Conservation (phyloP, 2,329 filamentous ascomycete species). For the Aspergillus fijiensis region DNA sequence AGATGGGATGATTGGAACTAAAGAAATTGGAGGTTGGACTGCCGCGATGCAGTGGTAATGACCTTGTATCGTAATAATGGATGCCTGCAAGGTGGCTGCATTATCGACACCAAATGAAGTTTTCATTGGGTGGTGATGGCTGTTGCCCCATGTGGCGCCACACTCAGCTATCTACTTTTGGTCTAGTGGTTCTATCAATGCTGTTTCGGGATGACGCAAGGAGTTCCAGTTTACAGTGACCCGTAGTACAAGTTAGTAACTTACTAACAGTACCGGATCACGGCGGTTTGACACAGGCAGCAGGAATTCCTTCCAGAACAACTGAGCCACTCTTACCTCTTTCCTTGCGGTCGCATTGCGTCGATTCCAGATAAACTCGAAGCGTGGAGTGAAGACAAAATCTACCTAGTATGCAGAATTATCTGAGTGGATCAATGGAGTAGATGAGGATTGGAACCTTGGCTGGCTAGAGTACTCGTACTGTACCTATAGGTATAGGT, state of each 20-base stretch:
- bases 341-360: too few species aligned
- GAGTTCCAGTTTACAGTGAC: not conserved
- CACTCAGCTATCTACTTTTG: not conserved
- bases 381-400: too few species aligned
- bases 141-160: not conserved
- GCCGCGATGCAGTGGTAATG: not conserved
- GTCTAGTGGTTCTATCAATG: not conserved
- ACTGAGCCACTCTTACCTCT: not conserved
- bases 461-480: too few species aligned
- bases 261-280: too few species aligned
- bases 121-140: not conserved
- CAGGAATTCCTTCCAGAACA: not conserved
- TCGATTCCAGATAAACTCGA: too few species aligned
- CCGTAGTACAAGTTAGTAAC: too few species aligned
- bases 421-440: too few species aligned
- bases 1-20: not conserved
- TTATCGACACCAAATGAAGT: not conserved
- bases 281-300: not conserved
- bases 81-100: constrained; percentile 11
- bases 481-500: too few species aligned
- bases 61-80: constrained; percentile 2
- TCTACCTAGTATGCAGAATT: too few species aligned
- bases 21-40: not conserved
- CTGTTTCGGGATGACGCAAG: not conserved
- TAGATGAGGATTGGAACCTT: too few species aligned